Conservation (phyloP, 495 filamentous ascomycete genomes). For the Aspergillus asperescens region DNA sequence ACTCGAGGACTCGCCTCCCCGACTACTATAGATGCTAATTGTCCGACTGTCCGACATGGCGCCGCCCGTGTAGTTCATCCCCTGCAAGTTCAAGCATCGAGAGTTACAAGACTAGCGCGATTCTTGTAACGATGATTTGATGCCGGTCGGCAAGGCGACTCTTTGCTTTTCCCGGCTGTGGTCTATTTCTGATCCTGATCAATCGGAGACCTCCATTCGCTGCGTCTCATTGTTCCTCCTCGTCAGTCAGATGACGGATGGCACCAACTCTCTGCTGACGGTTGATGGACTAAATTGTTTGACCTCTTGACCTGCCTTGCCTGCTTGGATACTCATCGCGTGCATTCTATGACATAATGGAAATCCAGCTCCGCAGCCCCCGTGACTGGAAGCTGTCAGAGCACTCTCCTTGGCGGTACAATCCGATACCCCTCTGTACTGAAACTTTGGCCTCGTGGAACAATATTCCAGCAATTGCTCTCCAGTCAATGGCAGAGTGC, state of each 20-base stretch:
- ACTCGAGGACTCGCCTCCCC: neutral
- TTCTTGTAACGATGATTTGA: constrained; percentile 12
- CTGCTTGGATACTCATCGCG: constrained; percentile 12
- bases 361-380: constrained; percentile 18
- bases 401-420: constrained; percentile 35
- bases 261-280: neutral
- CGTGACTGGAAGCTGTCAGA: constrained; percentile 16
- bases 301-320: neutral
- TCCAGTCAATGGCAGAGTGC: too few species aligned
- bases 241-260: neutral
- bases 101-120: constrained; percentile 7
- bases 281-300: neutral
- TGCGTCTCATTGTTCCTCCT: neutral
- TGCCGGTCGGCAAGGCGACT: constrained; percentile 7
- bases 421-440: neutral
- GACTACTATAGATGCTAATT: neutral
- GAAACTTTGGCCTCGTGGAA: neutral
- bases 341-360: constrained; percentile 30
- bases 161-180: constrained; percentile 9
- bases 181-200: neutral
- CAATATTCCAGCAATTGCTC: neutral
- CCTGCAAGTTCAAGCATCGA: constrained; percentile 4
- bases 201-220: neutral
- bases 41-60: neutral
- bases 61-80: neutral